A percentile compares a stretch with the other conserved stretches of the same genome.
Conservation (phyloP, 441 rosid genomes). For the Daphne laureola region DNA sequence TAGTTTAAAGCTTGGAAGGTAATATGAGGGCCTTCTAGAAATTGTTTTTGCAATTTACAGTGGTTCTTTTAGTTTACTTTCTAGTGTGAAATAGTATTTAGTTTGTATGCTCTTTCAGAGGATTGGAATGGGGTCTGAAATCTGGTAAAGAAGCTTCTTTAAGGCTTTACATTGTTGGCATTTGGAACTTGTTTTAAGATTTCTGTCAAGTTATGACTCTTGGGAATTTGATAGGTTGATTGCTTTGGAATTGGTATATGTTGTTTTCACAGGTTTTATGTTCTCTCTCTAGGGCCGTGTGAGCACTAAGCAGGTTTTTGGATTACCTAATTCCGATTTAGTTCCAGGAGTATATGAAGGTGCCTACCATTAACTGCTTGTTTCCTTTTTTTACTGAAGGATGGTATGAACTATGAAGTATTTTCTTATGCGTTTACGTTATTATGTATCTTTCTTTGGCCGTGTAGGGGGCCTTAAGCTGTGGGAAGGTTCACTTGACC, state of each 20-base stretch:
- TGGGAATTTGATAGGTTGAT: neutral
- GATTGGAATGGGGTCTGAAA: neutral
- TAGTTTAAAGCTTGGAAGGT: no score
- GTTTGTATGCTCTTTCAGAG: no score
- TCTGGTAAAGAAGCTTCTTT: neutral
- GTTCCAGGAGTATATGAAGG: constrained; percentile 98
- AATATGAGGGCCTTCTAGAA: no score
- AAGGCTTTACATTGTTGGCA: neutral
- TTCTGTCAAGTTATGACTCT: no score
- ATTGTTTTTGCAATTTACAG: no score
- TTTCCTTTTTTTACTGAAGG: neutral
- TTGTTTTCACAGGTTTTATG: no score
- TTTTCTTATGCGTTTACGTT: neutral
- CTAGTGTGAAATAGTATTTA: no score
- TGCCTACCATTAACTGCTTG: constrained; percentile 1
- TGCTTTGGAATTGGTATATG: neutral
- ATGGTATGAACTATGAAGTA: neutral
- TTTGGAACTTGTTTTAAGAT: neutral
- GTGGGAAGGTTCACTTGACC: constrained; percentile 96
- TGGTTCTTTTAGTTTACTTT: no score
- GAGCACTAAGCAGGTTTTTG: constrained; percentile 75
- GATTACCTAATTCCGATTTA: constrained; percentile 79
- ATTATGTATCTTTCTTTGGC: constrained; percentile 5
- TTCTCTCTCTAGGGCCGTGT: constrained; percentile 57
- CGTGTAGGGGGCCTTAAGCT: constrained; percentile 77